A percentile compares a stretch with the other conserved stretches of the same genome.
Evolutionary conservation across 75 land plant species (phyloP).

Genomic region (Selaginella tamariscina): DNA sequence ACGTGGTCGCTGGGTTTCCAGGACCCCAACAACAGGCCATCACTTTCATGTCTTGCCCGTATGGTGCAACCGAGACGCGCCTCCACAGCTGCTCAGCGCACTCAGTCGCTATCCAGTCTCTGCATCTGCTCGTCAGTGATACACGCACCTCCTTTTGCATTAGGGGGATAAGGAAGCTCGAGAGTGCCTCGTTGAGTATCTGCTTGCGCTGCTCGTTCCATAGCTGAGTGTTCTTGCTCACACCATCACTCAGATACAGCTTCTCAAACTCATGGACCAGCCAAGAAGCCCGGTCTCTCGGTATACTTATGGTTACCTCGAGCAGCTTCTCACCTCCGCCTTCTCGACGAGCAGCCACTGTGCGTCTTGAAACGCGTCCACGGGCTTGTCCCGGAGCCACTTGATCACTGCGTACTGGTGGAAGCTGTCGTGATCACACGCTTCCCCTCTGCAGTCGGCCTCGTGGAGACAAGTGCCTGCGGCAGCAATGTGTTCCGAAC

Average conservation of each 20-base stretch:
- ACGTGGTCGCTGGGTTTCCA: conserved; percentile 6
- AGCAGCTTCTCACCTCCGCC: background rate
- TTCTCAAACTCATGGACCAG: background rate
- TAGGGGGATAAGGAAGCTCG: background rate
- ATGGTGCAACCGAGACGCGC: background rate
- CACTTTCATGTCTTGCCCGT: too few relatives aligned
- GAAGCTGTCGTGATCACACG: background rate
- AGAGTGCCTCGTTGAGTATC: background rate
- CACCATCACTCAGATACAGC: conserved; percentile 5
- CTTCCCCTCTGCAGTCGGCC: background rate
- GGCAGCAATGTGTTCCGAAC: background rate
- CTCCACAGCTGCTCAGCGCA: conserved; percentile 1
- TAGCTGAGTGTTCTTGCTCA: background rate
- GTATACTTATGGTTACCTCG: background rate
- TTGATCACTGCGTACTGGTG: conserved; percentile 4
- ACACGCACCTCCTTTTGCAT: conserved; percentile 1
- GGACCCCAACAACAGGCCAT: conserved; percentile 11
- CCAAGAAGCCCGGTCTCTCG: background rate
- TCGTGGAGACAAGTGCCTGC: background rate
- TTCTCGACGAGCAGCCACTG: conserved; percentile 10
- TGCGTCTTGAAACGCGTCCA: background rate
- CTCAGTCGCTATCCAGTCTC: background rate
- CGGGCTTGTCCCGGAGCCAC: background rate
- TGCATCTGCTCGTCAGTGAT: background rate
- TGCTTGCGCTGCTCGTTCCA: conserved; percentile 11